phyloP scores from a whole-genome alignment of 225 moss, liverwort and hornwort genomes.

The Antitrichia curtipendula region DNA sequence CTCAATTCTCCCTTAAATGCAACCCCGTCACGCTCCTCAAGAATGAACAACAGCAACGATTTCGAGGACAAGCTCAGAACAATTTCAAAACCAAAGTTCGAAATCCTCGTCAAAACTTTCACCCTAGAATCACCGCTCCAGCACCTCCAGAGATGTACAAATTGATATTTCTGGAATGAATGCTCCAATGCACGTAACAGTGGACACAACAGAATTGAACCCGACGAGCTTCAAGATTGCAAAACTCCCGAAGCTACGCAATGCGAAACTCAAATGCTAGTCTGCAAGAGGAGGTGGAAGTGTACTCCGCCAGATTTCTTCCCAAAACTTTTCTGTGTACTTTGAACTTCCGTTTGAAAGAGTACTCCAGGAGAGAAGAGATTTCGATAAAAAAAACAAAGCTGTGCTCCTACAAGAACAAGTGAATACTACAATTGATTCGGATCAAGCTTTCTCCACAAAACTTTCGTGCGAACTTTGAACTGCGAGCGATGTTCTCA shows the following conservation, averaged over 20 bases:
- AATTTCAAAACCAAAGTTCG: background rate
- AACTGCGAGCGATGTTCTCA: background rate
- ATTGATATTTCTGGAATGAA: background rate
- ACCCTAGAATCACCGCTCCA: background rate
- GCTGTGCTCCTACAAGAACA: background rate
- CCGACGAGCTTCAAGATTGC: background rate
- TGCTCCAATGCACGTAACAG: background rate
- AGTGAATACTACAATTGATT: background rate
- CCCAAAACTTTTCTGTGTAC: background rate
- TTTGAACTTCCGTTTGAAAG: background rate
- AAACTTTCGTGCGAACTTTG: background rate
- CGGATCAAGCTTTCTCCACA: background rate
- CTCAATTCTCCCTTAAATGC: background rate
- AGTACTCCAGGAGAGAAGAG: background rate
- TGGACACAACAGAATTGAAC: background rate
- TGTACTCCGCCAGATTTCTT: background rate
- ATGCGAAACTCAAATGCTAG: background rate
- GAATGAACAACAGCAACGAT: background rate
- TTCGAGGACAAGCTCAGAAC: background rate
- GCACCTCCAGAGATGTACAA: background rate
- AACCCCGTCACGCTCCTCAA: background rate
- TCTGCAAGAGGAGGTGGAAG: background rate
- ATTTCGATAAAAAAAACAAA: background rate
- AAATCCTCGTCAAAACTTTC: background rate
- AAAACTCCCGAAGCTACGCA: background rate